Evolutionary conservation across 306 rosid species (phyloP).

Genomic region (Castanea mollissima): DNA sequence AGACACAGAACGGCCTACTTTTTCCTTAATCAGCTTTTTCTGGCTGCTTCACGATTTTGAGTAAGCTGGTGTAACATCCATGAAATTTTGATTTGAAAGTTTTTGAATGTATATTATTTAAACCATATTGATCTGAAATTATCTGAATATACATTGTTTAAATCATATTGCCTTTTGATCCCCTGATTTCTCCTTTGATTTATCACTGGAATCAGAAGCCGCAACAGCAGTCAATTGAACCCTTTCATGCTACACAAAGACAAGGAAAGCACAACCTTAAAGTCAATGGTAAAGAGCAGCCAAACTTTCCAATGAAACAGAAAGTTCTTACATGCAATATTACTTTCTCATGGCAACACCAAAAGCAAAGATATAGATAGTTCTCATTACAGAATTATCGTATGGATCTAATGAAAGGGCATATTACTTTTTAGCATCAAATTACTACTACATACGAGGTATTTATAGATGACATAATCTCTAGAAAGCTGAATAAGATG

Average conservation of each 20-base stretch:
- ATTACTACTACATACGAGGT: neutral
- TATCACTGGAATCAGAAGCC: constrained; percentile 72
- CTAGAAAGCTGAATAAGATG: neutral
- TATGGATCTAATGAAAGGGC: neutral
- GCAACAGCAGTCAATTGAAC: constrained; percentile 37
- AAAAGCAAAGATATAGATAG: neutral
- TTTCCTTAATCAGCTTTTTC: constrained; percentile 89
- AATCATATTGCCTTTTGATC: constrained; percentile 71
- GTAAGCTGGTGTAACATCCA: constrained; percentile 82
- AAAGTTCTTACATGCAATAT: neutral
- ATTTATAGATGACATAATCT: constrained; percentile 15
- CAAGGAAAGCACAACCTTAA: constrained; percentile 9
- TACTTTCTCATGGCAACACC: neutral
- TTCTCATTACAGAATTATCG: neutral
- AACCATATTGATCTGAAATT: constrained; percentile 13
- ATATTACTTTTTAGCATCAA: neutral
- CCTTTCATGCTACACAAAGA: constrained; percentile 56
- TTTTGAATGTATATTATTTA: constrained; percentile 7
- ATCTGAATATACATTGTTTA: constrained; percentile 3
- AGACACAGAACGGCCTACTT: constrained; percentile 38
- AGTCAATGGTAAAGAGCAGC: constrained; percentile 7
- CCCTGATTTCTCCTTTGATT: constrained; percentile 73
- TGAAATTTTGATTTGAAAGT: constrained; percentile 1
- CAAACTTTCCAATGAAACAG: too few species aligned
- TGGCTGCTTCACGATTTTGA: constrained; percentile 98